Base-by-base conservation (phyloP, 176 grass and related monocot genomes). In the Bolboschoenus planiculmis region DNA sequence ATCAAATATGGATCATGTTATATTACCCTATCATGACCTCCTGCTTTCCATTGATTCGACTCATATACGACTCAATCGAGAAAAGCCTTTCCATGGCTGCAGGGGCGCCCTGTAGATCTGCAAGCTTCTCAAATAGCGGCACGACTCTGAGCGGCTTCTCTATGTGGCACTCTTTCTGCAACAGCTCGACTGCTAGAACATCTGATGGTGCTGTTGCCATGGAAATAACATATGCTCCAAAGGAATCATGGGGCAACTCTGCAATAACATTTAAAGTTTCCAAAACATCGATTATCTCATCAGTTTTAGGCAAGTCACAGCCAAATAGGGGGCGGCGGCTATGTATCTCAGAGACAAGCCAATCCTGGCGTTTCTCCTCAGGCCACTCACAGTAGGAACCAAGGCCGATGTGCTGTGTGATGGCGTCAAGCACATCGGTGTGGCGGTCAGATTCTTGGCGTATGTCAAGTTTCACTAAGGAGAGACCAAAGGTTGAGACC, bases 371-470 rank as follows among this genome's bases (percentile, higher is more conserved):
- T 84, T 95, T 93, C 84, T 99, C 91, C 80, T 99, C 96, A 48
- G 96, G 85, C 96, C 96, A 99, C 79, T 93, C 89, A 58, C 89
- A 87, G 27, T 99, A 99, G 40, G 96, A 99, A 58, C 96, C 96
- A 59, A 99, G 90, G 36, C 87, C 93, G 75, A 99, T 90, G 85
- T 99, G 88, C 70, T 20, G 91, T 24, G 96, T 99, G 81, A 99
- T 93, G 2, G 96, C 86, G 78, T 95, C 96, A 87, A 99, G 85
- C 47, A 93, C 96, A 60, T 99, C 96, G 51, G 91, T 95, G 83
- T 99, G 96, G 73, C 93, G 91, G 66, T 99, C 96, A 87, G 96
- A 99, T 89, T 95, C 96, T 90, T 99, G 96, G 80, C 96, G 92
- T 21, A 99, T 99, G 81, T 99, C 96, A 76, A 99, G 96, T 80